These are phyloP conservation scores for Secale cereale DNA, from an alignment of 176 grass and related monocot genomes.

Conservation along the genomic window DNA sequence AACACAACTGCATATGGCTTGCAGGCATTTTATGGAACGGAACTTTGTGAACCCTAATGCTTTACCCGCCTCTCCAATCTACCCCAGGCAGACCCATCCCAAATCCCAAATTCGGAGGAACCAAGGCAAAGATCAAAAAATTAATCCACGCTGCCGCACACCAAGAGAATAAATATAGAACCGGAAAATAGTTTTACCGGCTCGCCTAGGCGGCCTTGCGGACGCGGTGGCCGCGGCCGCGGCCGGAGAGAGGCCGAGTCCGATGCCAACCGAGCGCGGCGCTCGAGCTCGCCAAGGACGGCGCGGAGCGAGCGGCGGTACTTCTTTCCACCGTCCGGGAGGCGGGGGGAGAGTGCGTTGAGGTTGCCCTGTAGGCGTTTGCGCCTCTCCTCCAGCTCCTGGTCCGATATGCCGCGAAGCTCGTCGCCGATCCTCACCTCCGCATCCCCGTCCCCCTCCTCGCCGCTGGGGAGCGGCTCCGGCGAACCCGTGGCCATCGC, in stretches of 20 bases:
- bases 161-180: not conserved
- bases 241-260: not conserved
- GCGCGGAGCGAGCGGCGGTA: not conserved
- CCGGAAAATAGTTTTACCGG: not conserved
- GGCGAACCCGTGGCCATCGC: constrained; percentile 16
- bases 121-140: not conserved
- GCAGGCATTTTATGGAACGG: constrained; percentile 22
- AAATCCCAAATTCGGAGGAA: constrained; percentile 10
- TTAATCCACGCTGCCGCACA: not conserved
- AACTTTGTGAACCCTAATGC: not conserved
- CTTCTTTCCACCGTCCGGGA: constrained; percentile 40
- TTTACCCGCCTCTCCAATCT: constrained; percentile 5
- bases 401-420: not conserved
- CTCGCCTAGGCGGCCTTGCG: not conserved
- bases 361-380: not conserved
- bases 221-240: not conserved
- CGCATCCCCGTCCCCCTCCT: not conserved
- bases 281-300: constrained; percentile 11
- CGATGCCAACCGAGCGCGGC: constrained; percentile 18
- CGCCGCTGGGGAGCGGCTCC: not conserved
- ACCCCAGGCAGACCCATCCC: not conserved
- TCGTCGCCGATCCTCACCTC: not conserved
- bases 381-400: constrained; percentile 16
- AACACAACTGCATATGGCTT: not conserved
- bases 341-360: not conserved